These are phyloP conservation scores for Saccharomyces hybrid DNA, from an alignment of 1,139 yeast genomes.

Conservation along the genomic window DNA sequence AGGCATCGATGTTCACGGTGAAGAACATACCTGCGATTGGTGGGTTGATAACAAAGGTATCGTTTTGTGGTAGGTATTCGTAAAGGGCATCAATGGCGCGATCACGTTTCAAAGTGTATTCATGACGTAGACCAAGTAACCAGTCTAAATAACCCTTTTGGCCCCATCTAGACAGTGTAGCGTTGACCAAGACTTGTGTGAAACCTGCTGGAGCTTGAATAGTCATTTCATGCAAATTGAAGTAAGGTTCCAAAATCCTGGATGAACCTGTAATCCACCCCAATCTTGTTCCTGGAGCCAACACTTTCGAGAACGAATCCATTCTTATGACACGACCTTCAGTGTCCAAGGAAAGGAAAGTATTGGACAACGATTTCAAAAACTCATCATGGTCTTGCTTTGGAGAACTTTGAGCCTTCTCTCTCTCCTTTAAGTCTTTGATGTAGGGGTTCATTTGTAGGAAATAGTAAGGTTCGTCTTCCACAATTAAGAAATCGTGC, in stretches of 20 bases:
- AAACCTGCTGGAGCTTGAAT: conserved; percentile 81
- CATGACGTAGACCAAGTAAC: conserved; percentile 78
- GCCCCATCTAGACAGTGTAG: conserved; percentile 61
- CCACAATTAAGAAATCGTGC: conserved; percentile 75
- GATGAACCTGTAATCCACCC: conserved; percentile 88
- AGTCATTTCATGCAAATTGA: conserved; percentile 73
- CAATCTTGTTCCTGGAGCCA: conserved; percentile 86
- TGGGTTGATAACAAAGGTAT: conserved; percentile 35
- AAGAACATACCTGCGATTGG: conserved; percentile 66
- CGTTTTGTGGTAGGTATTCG: conserved; percentile 38
- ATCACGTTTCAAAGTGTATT: conserved; percentile 70
- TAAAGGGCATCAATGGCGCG: conserved; percentile 48
- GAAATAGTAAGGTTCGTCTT: conserved; percentile 94
- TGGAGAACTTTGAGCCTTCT: conserved; percentile 30
- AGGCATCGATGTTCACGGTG: conserved; percentile 46
- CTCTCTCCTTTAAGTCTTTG: conserved; percentile 29
- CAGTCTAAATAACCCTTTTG: conserved; percentile 75
- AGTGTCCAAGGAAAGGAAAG: conserved; percentile 67
- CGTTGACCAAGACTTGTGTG: conserved; percentile 61
- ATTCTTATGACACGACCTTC: conserved; percentile 89
- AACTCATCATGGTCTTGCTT: conserved; percentile 44
- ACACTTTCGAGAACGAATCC: conserved; percentile 85
- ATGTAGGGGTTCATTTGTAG: conserved; percentile 74
- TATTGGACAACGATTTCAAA: conserved; percentile 60
- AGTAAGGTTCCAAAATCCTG: conserved; percentile 53